These are phyloP conservation scores for Phytophthora litchii DNA, from an alignment of 352 stramenopile species.

Conservation along the genomic window DNA sequence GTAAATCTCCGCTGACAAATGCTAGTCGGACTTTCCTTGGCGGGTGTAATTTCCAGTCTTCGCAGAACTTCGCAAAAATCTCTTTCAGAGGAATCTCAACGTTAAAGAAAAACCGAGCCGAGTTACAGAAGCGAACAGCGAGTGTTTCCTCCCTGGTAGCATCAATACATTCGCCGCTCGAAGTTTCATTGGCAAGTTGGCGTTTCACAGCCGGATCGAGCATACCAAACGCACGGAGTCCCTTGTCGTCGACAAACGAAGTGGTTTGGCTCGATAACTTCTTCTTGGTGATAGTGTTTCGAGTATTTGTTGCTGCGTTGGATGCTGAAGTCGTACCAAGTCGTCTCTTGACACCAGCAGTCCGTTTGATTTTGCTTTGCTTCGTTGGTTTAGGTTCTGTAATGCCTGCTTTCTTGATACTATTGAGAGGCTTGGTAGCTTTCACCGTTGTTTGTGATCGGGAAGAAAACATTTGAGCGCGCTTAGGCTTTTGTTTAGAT, in stretches of 20 bases:
- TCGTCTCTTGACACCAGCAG: constrained; percentile 9
- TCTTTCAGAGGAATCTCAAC: constrained; percentile 22
- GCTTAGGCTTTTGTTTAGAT: constrained; percentile 15
- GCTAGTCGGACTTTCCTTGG: constrained; percentile 12
- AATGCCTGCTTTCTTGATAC: not conserved
- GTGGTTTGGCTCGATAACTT: constrained; percentile 4
- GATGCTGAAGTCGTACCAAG: not conserved
- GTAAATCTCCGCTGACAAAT: constrained; percentile 42
- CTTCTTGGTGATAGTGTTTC: not conserved
- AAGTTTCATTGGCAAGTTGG: not conserved
- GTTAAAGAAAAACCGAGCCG: constrained; percentile 12
- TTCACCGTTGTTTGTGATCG: constrained; percentile 1
- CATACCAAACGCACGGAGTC: constrained; percentile 48
- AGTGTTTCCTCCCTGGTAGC: not conserved
- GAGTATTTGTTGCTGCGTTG: not conserved
- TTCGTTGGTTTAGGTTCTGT: constrained; percentile 4
- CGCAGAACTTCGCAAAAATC: constrained; percentile 15
- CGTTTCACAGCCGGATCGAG: constrained; percentile 34
- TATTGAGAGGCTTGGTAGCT: not conserved
- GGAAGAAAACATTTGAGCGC: constrained; percentile 1
- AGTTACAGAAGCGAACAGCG: constrained; percentile 22
- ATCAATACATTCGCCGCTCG: not conserved
- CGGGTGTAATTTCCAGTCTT: constrained; percentile 8
- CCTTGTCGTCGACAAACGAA: constrained; percentile 22
- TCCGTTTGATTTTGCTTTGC: constrained; percentile 7